Percentiles rank a stretch among this genome's conserved stretches.
Evolutionary conservation across 1,284 basidiomycete genomes (phyloP).

Genomic region (Heterobasidion irregulare): DNA sequence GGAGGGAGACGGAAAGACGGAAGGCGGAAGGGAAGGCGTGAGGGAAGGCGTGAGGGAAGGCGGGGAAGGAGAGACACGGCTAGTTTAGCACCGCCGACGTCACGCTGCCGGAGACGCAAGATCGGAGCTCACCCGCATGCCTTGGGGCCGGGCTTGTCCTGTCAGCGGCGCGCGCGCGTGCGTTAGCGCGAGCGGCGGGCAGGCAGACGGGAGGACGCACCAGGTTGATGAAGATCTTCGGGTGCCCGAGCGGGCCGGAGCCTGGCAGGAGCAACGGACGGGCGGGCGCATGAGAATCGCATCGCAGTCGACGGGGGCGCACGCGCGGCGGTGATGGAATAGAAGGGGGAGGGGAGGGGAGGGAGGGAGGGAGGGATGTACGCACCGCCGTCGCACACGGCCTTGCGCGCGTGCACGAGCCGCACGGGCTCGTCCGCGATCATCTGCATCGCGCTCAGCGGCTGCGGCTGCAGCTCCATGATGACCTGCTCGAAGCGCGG

Average conservation of each 20-base stretch:
- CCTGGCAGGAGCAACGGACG: constrained; percentile 38
- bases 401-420: constrained; percentile 74
- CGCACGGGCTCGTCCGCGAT: constrained; percentile 82
- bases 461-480: constrained; percentile 82
- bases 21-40: constrained; percentile 10
- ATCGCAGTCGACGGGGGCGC: not conserved
- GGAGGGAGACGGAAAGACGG: not conserved
- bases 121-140: constrained; percentile 62
- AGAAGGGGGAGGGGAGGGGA: not conserved
- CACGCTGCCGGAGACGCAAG: not conserved
- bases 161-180: not conserved
- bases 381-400: constrained; percentile 91
- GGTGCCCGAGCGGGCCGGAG: constrained; percentile 93
- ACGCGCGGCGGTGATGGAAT: not conserved
- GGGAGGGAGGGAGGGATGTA: constrained; percentile 4
- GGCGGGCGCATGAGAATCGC: not conserved
- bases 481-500: constrained; percentile 90
- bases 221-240: constrained; percentile 94
- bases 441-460: constrained; percentile 89
- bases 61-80: not conserved
- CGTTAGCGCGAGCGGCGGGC: not conserved
- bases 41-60: not conserved
- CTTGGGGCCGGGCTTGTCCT: constrained; percentile 73
- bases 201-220: constrained; percentile 33
- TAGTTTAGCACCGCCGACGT: too few relatives aligned